Evolutionary conservation across 306 rosid genomes (phyloP), one percentile per base, ranked within the genome.

Genomic region (Citrullus amarus): DNA sequence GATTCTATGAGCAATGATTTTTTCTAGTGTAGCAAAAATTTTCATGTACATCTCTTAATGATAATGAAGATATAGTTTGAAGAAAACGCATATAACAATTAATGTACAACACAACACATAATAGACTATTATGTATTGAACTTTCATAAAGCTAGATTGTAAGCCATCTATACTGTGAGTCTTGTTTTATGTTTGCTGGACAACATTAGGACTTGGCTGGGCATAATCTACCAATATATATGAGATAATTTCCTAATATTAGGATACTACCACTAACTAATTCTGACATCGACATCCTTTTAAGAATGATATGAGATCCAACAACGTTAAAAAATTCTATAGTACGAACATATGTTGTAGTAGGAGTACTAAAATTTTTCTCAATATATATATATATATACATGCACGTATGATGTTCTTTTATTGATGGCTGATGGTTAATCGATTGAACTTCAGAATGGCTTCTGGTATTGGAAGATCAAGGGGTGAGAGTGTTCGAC

Each of bases 391-490:
- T 34, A 38, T 39, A 0, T 51, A 25, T 25, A 25, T 1, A 25
- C 28, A 25, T 25, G 28, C 28, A 25, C 28, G 12, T 55, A 4
- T 56, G 41, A 76, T 58, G 53, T 57, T 54, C 39, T 7, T 16
- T 58, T 39, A n/a, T 15, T 22, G 55, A 57, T 5, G 9, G 20
- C 69, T 46, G 16, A 78, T 41, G 14, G 10, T 51, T 54, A 78
- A 79, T 14, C 22, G 68, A 36, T 82, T 56, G 62, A 44, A 67
- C 39, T 79, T 78, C 88, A 91, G 97, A 88, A 81, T 91, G 93
- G 93, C 90, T 91, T 78, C 90, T 91, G 41, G 85, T 68, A 67
- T 85, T 82, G 75, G 88, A 91, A 87, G 89, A 86, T 36, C 91
- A 86, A 79, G 97, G 91, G 81, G 62, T 84, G 66, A 69, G 80